A percentile compares a stretch with the other conserved stretches of the same genome.
These are phyloP conservation scores for Vicia sativa DNA, from an alignment of 306 rosid genomes.

Conservation along the genomic window DNA sequence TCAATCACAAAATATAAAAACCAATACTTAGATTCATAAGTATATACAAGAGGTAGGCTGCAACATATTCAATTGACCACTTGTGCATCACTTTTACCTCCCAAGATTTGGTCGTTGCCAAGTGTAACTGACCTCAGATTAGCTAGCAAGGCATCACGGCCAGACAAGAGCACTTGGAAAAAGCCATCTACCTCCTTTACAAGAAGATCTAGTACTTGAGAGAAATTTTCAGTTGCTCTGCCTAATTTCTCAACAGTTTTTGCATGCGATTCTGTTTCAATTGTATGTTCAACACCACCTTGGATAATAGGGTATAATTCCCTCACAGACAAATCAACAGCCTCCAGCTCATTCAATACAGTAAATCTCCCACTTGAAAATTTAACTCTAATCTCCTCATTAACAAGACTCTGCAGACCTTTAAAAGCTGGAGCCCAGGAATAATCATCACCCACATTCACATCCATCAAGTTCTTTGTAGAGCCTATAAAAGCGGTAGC, in stretches of 20 bases:
- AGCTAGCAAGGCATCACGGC: slow-evolving; percentile 80
- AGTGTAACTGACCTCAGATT: slow-evolving; percentile 62
- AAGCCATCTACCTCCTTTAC: slow-evolving; percentile 80
- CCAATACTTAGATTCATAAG: slow-evolving; percentile 43
- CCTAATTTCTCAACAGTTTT: slow-evolving; percentile 52
- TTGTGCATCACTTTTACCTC: slow-evolving; percentile 41
- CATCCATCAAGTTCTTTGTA: slow-evolving; percentile 47
- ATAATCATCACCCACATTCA: slow-evolving; percentile 57
- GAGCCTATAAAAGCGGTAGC: slow-evolving; percentile 72
- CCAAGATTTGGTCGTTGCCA: slow-evolving; percentile 29
- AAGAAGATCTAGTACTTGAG: slow-evolving; percentile 78
- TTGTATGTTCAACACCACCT: slow-evolving; percentile 45
- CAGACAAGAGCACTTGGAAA: slow-evolving; percentile 68
- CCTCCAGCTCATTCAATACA: slow-evolving; percentile 67
- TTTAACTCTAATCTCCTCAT: slow-evolving; percentile 56
- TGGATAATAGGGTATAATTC: slow-evolving; percentile 66
- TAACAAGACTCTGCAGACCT: slow-evolving; percentile 62
- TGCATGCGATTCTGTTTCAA: slow-evolving; percentile 41
- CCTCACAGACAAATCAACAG: slow-evolving; percentile 63
- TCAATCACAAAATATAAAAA: slow-evolving; percentile 46
- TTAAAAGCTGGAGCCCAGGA: slow-evolving; percentile 74
- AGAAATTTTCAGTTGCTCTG: slow-evolving; percentile 53
- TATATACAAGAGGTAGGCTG: slow-evolving; percentile 35
- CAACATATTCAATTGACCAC: slow-evolving; percentile 44
- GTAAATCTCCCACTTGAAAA: slow-evolving; percentile 52